Evolutionary conservation across 2,329 filamentous ascomycete genomes (phyloP), one percentile per base, ranked within the genome.

Genomic region (Pseudocercospora fijiensis): DNA sequence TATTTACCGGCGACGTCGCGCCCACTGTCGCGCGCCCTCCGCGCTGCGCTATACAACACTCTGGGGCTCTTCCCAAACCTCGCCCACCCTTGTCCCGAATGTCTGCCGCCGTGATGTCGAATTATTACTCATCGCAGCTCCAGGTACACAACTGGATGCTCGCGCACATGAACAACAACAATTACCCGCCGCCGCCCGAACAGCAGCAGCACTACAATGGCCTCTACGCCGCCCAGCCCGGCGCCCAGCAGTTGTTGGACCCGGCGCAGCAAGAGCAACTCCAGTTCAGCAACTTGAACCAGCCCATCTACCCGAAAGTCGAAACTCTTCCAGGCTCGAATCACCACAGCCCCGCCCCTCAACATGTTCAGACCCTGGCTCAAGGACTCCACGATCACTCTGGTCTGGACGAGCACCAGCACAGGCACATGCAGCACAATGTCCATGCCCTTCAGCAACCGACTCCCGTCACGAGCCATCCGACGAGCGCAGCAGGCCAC

Each of bases 91-190:
- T 65, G 57, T 64, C 65, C 68, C 67, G 67, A 67, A 73, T 73
- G 71, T 73, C 71, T 72, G 69, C 71, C 72, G 68, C 71, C 62
- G 68, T 71, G 56, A 73, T 74, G 73, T 70, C 71, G 68, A 71
- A 74, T 63, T 68, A 68, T 70, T 72, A 70, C 70, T 73, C 69
- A 73, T 70, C 65, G 67, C 69, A 73, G 66, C 70, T 71, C 69
- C 72, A 74, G 72, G 69, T 73, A 60, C 69, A 72, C 62, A 70
- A 72, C 67, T 74, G 73, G 72, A 75, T 74, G 73, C 72, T 73
- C 61, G 72, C 69, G 63, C 70, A 71, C 62, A 77, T 77, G 76
- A 72, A 74, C 63, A 75, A 76, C 63, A 75, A 76, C 63, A 72
- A 74, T 47, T 70, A 72, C 58, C 75, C 75, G 26, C 75, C 75